Percentiles rank a stretch among this genome's conserved stretches.
phyloP scores from a whole-genome alignment of 2,329 filamentous ascomycete species.

The Aspergillus sp. region DNA sequence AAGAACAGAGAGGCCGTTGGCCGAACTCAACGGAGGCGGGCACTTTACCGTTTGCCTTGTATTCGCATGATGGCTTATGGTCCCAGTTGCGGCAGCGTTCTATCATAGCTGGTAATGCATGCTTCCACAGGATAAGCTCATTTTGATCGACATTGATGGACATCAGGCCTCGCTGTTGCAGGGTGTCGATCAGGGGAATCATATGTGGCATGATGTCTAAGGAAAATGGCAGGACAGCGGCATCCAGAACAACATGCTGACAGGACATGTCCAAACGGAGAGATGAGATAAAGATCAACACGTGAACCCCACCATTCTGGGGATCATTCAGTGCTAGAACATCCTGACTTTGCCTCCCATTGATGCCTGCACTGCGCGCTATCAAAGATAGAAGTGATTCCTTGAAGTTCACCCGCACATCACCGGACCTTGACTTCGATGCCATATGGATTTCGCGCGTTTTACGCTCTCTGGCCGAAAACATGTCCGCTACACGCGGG shows the following conservation, averaged over 20 bases:
- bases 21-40: too few relatives aligned
- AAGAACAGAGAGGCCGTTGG: too few relatives aligned
- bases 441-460: background rate
- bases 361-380: background rate
- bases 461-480: background rate
- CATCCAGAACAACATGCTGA: conserved; percentile 1
- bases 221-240: background rate
- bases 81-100: background rate
- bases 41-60: too few relatives aligned
- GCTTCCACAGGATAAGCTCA: background rate
- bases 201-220: background rate
- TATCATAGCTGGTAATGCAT: background rate
- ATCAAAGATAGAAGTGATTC: background rate
- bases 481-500: background rate
- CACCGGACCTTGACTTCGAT: background rate
- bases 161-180: background rate
- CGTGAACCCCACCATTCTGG: conserved; percentile 1
- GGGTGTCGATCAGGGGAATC: background rate
- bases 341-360: background rate
- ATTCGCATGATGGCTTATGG: too few relatives aligned
- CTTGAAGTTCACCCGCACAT: background rate
- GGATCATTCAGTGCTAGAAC: background rate
- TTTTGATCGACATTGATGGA: background rate
- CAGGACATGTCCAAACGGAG: background rate
- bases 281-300: background rate